Evolutionary conservation across 257 asterid genomes (phyloP).

Genomic region (Solanum tarapatanum): DNA sequence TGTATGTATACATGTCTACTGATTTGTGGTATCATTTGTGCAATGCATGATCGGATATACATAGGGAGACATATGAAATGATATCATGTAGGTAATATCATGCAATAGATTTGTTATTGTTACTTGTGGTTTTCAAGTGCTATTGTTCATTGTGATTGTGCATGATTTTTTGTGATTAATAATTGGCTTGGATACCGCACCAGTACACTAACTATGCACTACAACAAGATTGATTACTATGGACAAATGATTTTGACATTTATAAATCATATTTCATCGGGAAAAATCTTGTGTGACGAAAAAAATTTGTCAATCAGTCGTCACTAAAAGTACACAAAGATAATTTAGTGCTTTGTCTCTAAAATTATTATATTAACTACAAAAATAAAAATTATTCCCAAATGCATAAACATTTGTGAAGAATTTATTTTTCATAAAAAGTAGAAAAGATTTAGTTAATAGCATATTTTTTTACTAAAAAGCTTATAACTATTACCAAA

Average conservation of each 20-base stretch:
- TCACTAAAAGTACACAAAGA: neutral
- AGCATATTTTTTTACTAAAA: neutral
- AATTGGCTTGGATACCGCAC: no score
- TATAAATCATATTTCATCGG: neutral
- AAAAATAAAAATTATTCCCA: neutral
- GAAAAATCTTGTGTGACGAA: neutral
- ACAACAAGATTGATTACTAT: neutral
- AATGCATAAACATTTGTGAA: no score
- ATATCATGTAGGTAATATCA: no score
- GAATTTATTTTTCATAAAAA: no score
- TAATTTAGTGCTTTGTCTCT: neutral
- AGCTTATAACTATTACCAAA: neutral
- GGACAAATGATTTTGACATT: neutral
- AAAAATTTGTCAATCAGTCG: neutral
- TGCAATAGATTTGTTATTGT: no score
- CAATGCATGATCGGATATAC: no score
- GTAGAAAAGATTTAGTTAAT: no score
- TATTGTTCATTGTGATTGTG: no score
- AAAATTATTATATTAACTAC: neutral
- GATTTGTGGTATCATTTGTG: no score
- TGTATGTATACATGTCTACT: no score
- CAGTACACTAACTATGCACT: neutral
- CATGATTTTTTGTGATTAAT: no score
- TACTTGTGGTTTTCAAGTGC: neutral
- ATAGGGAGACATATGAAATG: no score